Conservation (phyloP, 495 filamentous ascomycete genomes). For the Cudoniella acicularis region DNA sequence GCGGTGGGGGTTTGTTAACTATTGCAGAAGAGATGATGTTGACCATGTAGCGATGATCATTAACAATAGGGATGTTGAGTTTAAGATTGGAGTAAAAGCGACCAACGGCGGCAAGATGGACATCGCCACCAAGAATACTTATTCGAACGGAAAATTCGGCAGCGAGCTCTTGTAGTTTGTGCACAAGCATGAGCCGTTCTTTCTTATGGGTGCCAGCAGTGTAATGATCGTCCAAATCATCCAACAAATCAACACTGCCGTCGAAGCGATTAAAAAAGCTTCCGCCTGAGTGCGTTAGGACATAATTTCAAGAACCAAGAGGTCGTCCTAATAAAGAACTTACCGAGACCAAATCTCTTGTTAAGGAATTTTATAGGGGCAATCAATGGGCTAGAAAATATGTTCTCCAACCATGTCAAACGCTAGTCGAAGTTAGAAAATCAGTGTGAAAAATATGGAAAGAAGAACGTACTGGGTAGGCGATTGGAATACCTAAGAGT, state of each 20-base stretch:
- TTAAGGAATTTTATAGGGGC: conserved; percentile 84
- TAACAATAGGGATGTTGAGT: conserved; percentile 53
- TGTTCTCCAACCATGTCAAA: conserved; percentile 87
- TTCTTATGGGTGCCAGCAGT: conserved; percentile 87
- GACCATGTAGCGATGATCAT: conserved; percentile 69
- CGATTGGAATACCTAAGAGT: conserved; percentile 87
- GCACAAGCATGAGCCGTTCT: conserved; percentile 72
- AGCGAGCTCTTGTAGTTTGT: conserved; percentile 69
- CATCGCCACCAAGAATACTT: conserved; percentile 79
- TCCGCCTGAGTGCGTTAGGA: conserved; percentile 45
- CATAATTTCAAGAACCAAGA: background rate
- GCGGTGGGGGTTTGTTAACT: conserved; percentile 89
- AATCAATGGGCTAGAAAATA: conserved; percentile 78
- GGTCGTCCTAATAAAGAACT: too few relatives aligned
- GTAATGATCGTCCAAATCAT: conserved; percentile 95
- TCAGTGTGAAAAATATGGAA: background rate
- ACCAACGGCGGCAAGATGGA: conserved; percentile 71
- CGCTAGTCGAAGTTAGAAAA: conserved; percentile 39
- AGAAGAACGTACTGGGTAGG: conserved; percentile 62
- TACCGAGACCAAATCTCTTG: conserved; percentile 76
- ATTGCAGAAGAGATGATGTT: conserved; percentile 77
- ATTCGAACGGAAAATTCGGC: conserved; percentile 71
- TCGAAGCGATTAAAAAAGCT: conserved; percentile 92
- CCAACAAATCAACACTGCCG: conserved; percentile 82
- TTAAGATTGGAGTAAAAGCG: conserved; percentile 70